Base-by-base conservation (phyloP, 2,329 filamentous ascomycete species). In the Parascedosporium putredinis region DNA sequence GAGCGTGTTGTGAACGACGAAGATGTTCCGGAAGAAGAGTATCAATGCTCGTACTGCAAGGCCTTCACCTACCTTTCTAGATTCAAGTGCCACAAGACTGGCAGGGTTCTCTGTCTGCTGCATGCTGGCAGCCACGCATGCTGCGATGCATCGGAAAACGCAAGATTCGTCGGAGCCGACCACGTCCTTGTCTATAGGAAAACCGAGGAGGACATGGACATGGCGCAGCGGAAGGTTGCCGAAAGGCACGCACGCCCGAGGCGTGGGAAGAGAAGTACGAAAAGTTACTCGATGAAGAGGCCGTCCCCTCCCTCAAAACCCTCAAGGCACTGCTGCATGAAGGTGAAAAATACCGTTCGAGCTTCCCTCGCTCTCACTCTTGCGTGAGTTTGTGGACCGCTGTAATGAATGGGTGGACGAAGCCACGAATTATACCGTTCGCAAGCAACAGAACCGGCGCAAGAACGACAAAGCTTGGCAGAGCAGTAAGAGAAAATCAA, bases 361-460 rank as follows among this genome's bases (percentile, higher is more conserved):
- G 51, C 77, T 98, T 54, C 81, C 83, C 56, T 90, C 88, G 54
- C 76, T 98, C 55, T 78, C 85, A 58, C 79, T 87, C 58, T 76
- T 98, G 58, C 86, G 83, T 67, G 79, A 84, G 56, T 98, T 95
- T 69, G 93, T 98, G 64, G 89, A 95, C 58, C 84, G 88, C 60
- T 97, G 93, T 72, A 94, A 95, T 66, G 89, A 95, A 63, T 96
- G 94, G 86, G 88, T 96, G 55, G 93, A 97, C 60, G 91, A 97
- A 69, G 93, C 93, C 56, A 93, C 88, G 60, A 90, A 86, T 62
- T 98, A 94, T 71, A 95, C 90, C 60, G 90, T 93, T 52, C 86
- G 93, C 58, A 98, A 98, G 71, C 91, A 96, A 70, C 91, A 96
- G 67, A 95, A 94, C 62, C 86, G 93, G 55, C 88, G 91, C 54